Percentiles rank a stretch among this genome's conserved stretches.
phyloP scores from a whole-genome alignment of 2,329 filamentous ascomycete genomes.

The Arthrobotrys megalospora region DNA sequence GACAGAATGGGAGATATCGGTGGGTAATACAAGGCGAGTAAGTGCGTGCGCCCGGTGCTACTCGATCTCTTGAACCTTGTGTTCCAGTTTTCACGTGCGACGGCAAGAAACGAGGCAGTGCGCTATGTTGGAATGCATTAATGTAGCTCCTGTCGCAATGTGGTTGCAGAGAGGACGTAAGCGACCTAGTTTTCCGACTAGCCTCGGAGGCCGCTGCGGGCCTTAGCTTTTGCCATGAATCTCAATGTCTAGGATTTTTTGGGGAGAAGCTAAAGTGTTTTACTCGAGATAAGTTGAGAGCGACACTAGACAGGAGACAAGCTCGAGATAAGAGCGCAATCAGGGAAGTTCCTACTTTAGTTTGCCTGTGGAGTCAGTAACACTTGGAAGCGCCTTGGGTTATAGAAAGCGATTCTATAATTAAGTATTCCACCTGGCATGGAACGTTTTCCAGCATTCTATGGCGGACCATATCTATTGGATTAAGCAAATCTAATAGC shows the following conservation, averaged over 20 bases:
- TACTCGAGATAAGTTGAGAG: slow-evolving; percentile 16
- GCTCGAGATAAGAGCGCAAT: slow-evolving; percentile 24
- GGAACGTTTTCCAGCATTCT: background rate
- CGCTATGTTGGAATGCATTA: slow-evolving; percentile 21
- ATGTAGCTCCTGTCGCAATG: slow-evolving; percentile 45
- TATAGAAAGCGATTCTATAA: background rate
- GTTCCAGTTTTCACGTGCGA: slow-evolving; percentile 53
- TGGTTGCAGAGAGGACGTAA: slow-evolving; percentile 56
- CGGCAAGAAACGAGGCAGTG: slow-evolving; percentile 36
- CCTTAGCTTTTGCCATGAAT: slow-evolving; percentile 22
- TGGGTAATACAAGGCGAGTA: slow-evolving; percentile 38
- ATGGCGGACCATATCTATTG: background rate
- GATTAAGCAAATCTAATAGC: slow-evolving; percentile 8
- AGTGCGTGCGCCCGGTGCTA: background rate
- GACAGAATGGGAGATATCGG: background rate
- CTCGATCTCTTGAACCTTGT: slow-evolving; percentile 32
- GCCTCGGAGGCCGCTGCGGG: slow-evolving; percentile 32
- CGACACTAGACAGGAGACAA: slow-evolving; percentile 8
- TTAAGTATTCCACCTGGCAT: slow-evolving; percentile 11
- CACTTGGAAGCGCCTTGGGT: background rate
- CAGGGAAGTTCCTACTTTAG: background rate
- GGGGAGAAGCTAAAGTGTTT: slow-evolving; percentile 22
- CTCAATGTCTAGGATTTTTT: slow-evolving; percentile 1
- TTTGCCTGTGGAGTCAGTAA: slow-evolving; percentile 2
- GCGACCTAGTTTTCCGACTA: slow-evolving; percentile 39